These are phyloP conservation scores for Datura wrightii DNA, from an alignment of 257 asterid species.

Conservation along the genomic window DNA sequence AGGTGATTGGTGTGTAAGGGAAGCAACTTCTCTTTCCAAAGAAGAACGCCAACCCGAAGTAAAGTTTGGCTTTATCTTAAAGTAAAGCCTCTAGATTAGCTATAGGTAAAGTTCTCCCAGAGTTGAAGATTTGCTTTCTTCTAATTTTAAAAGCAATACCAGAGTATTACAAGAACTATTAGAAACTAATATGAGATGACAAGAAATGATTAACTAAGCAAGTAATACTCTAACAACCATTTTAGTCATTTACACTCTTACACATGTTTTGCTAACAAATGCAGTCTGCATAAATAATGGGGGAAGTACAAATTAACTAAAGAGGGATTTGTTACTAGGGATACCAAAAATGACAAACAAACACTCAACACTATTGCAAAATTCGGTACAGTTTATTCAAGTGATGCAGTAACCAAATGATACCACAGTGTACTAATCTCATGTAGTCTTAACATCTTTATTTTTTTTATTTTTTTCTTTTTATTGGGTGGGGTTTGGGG, in stretches of 20 bases:
- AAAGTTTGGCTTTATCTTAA: neutral
- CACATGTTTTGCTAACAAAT: neutral
- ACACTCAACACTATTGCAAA: neutral
- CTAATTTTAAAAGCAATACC: neutral
- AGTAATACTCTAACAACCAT: neutral
- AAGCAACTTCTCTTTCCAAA: slow-evolving; percentile 26
- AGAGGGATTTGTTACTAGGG: neutral
- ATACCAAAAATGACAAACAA: slow-evolving; percentile 11
- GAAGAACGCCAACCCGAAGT: neutral
- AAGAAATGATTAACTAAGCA: neutral
- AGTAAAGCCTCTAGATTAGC: neutral
- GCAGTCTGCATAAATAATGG: neutral
- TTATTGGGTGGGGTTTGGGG: neutral
- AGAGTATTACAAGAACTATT: neutral
- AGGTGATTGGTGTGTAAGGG: neutral
- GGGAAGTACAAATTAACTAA: neutral
- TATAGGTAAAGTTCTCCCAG: neutral
- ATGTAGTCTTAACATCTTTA: neutral
- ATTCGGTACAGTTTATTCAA: neutral
- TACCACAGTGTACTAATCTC: neutral
- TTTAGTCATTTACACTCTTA: neutral
- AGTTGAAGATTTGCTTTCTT: neutral
- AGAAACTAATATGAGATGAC: neutral
- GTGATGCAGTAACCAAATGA: neutral
- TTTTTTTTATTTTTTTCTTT: neutral